These are phyloP conservation scores for Meripilus lineatus DNA, from an alignment of 1,284 basidiomycete genomes.

Conservation along the genomic window DNA sequence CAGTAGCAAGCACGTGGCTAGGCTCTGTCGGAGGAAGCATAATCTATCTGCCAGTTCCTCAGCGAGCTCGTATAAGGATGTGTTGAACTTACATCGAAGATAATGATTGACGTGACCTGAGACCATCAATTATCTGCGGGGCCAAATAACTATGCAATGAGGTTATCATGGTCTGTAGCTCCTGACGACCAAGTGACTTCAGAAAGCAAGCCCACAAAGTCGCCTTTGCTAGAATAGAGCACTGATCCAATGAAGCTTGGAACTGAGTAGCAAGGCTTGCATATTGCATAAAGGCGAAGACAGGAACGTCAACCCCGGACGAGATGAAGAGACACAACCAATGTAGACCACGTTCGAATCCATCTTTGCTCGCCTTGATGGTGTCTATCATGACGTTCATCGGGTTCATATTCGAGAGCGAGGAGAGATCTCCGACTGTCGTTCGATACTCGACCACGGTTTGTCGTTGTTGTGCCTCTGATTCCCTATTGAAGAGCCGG, in stretches of 20 bases:
- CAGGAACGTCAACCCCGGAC: conserved; percentile 66
- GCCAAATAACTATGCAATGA: conserved; percentile 42
- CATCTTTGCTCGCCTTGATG: conserved; percentile 39
- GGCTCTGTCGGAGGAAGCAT: conserved; percentile 53
- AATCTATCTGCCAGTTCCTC: too few relatives aligned
- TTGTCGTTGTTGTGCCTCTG: conserved; percentile 34
- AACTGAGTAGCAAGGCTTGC: conserved; percentile 36
- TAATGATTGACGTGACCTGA: conserved; percentile 22
- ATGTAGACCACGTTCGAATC: conserved; percentile 45
- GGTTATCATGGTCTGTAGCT: conserved; percentile 47
- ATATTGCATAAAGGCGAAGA: conserved; percentile 43
- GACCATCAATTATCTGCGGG: conserved; percentile 30
- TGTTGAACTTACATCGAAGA: conserved; percentile 19
- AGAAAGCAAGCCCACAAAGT: conserved; percentile 49
- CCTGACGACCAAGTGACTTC: conserved; percentile 50
- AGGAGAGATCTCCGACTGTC: conserved; percentile 24
- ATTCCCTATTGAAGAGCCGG: conserved; percentile 53
- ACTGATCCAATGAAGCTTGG: conserved; percentile 38
- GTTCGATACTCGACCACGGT: conserved; percentile 29
- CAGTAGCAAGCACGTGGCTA: conserved; percentile 54
- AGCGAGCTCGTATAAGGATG: conserved; percentile 6
- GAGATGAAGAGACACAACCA: conserved; percentile 65
- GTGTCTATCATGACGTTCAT: conserved; percentile 47
- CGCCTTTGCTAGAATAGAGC: conserved; percentile 43
- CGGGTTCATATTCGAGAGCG: conserved; percentile 40